phyloP scores from a whole-genome alignment of 2,329 filamentous ascomycete species.

The Fusarium sp. region DNA sequence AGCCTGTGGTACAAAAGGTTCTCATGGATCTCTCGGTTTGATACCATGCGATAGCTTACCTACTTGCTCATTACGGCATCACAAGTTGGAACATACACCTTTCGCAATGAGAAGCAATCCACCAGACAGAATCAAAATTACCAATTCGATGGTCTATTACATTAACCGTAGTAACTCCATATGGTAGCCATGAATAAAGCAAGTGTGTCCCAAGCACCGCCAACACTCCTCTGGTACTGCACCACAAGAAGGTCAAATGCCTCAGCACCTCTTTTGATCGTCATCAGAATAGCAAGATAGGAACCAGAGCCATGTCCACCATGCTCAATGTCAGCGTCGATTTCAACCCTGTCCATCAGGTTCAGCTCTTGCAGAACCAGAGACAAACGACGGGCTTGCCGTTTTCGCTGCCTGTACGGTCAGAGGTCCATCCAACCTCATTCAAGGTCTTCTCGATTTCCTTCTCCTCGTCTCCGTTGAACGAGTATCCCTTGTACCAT shows the following conservation, averaged over 20 bases:
- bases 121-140: neutral
- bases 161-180: neutral
- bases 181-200: neutral
- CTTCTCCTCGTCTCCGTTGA: slow-evolving; percentile 62
- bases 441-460: slow-evolving; percentile 61
- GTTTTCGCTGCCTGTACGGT: slow-evolving; percentile 58
- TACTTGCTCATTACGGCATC: too few species aligned
- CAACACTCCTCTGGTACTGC: neutral
- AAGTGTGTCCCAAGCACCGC: neutral
- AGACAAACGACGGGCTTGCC: slow-evolving; percentile 68
- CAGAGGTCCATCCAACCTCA: slow-evolving; percentile 69
- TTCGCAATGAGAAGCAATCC: too few species aligned
- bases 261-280: neutral
- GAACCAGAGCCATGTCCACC: neutral
- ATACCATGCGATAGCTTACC: too few species aligned
- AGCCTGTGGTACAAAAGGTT: too few species aligned
- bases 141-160: neutral
- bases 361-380: slow-evolving; percentile 66
- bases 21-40: too few species aligned
- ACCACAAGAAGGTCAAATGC: neutral
- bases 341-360: too few species aligned
- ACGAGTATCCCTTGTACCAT: slow-evolving; percentile 68
- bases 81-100: too few species aligned
- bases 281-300: neutral
- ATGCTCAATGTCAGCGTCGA: neutral